Evolutionary conservation across 148 eudicot species (phyloP).

Genomic region (Dianthus caryophyllus): DNA sequence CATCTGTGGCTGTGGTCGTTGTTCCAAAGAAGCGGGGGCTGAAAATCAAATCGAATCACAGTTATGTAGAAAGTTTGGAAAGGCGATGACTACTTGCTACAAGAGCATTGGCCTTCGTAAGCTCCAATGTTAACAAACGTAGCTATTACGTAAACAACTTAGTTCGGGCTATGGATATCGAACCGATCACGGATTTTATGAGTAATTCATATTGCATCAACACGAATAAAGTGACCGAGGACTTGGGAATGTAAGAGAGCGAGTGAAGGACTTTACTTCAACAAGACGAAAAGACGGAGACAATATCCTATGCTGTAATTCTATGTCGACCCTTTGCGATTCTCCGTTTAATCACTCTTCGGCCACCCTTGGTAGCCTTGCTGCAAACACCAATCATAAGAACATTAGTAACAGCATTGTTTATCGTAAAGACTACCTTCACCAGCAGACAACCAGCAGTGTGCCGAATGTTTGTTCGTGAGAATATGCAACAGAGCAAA

Average conservation of each 20-base stretch:
- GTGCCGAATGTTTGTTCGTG: no score
- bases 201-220: neutral
- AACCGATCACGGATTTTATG: neutral
- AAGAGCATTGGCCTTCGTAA: neutral
- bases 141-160: neutral
- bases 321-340: constrained; percentile 88
- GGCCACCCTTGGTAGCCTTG: constrained; percentile 88
- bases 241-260: neutral
- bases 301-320: constrained; percentile 57
- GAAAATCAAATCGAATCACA: neutral
- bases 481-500: no score
- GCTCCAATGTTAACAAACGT: neutral
- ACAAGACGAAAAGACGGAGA: neutral
- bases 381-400: constrained; percentile 40
- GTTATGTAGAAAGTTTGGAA: neutral
- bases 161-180: neutral
- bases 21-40: neutral
- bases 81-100: neutral
- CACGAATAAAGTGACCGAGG: constrained; percentile 7
- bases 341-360: constrained; percentile 85
- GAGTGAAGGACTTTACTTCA: constrained; percentile 8
- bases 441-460: neutral
- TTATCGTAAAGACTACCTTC: neutral
- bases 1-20: neutral
- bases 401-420: constrained; percentile 4